phyloP scores from a whole-genome alignment of 2,329 filamentous ascomycete genomes.

The Cryphonectria naterciae region DNA sequence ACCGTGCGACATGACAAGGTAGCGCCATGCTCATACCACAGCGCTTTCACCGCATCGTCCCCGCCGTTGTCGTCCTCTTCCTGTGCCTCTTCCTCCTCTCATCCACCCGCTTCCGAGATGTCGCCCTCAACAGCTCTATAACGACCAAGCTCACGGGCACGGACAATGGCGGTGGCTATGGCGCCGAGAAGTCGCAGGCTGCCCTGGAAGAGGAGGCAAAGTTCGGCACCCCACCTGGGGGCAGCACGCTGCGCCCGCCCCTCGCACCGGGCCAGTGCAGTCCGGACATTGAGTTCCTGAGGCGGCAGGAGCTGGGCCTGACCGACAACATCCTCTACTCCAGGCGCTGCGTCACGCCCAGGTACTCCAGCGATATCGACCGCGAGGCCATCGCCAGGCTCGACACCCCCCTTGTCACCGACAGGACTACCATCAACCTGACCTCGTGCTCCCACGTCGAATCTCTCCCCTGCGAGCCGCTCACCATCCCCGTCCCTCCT shows the following conservation, averaged over 20 bases:
- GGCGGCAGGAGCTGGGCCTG: slow-evolving; percentile 39
- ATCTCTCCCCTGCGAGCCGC: slow-evolving; percentile 45
- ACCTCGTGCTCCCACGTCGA: slow-evolving; percentile 26
- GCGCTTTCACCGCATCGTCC: slow-evolving; percentile 29
- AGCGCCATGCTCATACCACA: slow-evolving; percentile 30
- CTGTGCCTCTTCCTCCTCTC: slow-evolving; percentile 28
- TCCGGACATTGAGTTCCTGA: slow-evolving; percentile 36
- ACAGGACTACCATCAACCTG: slow-evolving; percentile 39
- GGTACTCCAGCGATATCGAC: slow-evolving; percentile 39
- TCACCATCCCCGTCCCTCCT: slow-evolving; percentile 51
- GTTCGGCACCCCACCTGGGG: slow-evolving; percentile 21
- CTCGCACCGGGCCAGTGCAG: slow-evolving; percentile 29
- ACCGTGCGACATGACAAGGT: slow-evolving; percentile 26
- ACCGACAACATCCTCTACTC: slow-evolving; percentile 49
- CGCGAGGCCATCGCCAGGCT: slow-evolving; percentile 45
- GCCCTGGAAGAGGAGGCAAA: slow-evolving; percentile 25
- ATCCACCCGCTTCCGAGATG: slow-evolving; percentile 26
- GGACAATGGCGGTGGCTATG: background rate
- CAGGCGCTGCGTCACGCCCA: slow-evolving; percentile 49
- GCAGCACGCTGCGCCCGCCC: slow-evolving; percentile 20
- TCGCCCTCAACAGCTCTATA: slow-evolving; percentile 23
- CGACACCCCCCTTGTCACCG: slow-evolving; percentile 42
- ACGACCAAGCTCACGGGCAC: slow-evolving; percentile 17
- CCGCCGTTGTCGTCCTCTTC: slow-evolving; percentile 24
- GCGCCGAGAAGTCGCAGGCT: slow-evolving; percentile 21